Percentiles rank a stretch among this genome's conserved stretches.
These are phyloP conservation scores for Goniomonas avonlea DNA, from an alignment of 78 protist genomes.

Conservation along the genomic window DNA sequence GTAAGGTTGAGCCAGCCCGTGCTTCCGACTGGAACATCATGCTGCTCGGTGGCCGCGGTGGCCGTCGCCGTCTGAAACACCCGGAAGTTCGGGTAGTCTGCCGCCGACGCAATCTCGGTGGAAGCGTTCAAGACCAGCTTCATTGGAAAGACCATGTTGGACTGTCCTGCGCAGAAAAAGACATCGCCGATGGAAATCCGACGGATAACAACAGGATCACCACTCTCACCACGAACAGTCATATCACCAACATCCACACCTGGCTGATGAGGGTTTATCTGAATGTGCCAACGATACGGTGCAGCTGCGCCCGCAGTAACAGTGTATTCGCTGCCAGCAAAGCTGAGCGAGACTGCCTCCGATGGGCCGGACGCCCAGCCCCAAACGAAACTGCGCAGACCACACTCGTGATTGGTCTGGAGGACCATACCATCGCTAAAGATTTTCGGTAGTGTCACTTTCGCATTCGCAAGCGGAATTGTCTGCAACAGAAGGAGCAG, in stretches of 20 bases:
- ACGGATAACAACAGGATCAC: not conserved
- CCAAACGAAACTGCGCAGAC: not conserved
- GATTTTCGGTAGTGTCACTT: not conserved
- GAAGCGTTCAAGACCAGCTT: too few species aligned
- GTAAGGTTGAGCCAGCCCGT: too few species aligned
- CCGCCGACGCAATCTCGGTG: too few species aligned
- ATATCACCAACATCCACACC: too few species aligned
- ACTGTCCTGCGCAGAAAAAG: conserved; percentile 26
- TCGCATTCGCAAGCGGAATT: not conserved
- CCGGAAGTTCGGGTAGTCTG: too few species aligned
- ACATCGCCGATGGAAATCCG: conserved; percentile 18
- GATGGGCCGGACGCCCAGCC: not conserved
- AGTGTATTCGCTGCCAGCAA: not conserved
- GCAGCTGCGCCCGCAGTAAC: not conserved
- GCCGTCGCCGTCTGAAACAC: too few species aligned
- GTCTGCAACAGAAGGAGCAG: too few species aligned
- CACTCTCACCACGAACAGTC: not conserved
- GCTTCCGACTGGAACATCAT: too few species aligned
- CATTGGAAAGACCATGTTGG: conserved; percentile 21
- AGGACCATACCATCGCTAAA: not conserved
- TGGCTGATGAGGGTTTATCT: too few species aligned
- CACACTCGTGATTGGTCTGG: conserved; percentile 4
- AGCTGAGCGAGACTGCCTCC: not conserved
- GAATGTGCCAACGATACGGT: too few species aligned
- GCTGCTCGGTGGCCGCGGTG: too few species aligned